These are phyloP conservation scores for Panus rudis DNA, from an alignment of 768 basidiomycete genomes.

Conservation along the genomic window DNA sequence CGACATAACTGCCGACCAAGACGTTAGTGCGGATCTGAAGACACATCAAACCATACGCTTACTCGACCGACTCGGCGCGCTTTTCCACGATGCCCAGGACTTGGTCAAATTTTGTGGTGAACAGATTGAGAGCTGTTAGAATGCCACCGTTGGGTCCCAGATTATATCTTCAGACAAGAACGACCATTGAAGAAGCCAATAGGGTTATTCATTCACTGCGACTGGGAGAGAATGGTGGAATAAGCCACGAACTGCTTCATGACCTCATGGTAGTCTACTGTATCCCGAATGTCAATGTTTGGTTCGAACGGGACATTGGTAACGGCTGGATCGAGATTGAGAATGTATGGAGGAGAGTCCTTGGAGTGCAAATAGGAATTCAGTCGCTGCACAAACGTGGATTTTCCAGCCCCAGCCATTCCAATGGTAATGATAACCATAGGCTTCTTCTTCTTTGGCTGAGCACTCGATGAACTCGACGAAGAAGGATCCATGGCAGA, in stretches of 20 bases:
- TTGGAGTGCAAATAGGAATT: conserved; percentile 83
- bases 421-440: conserved; percentile 86
- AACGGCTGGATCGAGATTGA: conserved; percentile 98
- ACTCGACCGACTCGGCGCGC: conserved; percentile 84
- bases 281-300: conserved; percentile 98
- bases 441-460: conserved; percentile 45
- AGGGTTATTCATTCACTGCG: conserved; percentile 3
- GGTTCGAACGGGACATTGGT: conserved; percentile 86
- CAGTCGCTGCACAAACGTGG: conserved; percentile 92
- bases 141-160: conserved; percentile 98
- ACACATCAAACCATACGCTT: conserved; percentile 24
- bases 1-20: conserved; percentile 61
- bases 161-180: conserved; percentile 65
- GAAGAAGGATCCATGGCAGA: neutral
- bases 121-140: conserved; percentile 91
- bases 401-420: conserved; percentile 97
- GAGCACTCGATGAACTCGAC: conserved; percentile 1
- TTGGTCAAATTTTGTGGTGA: conserved; percentile 99
- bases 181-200: conserved; percentile 5
- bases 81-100: conserved; percentile 90
- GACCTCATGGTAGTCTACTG: conserved; percentile 94
- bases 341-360: conserved; percentile 79
- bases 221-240: conserved; percentile 12
- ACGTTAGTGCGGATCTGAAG: neutral
- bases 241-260: conserved; percentile 91